phyloP scores from a whole-genome alignment of 306 rosid genomes.

The Hippophae tibetana region DNA sequence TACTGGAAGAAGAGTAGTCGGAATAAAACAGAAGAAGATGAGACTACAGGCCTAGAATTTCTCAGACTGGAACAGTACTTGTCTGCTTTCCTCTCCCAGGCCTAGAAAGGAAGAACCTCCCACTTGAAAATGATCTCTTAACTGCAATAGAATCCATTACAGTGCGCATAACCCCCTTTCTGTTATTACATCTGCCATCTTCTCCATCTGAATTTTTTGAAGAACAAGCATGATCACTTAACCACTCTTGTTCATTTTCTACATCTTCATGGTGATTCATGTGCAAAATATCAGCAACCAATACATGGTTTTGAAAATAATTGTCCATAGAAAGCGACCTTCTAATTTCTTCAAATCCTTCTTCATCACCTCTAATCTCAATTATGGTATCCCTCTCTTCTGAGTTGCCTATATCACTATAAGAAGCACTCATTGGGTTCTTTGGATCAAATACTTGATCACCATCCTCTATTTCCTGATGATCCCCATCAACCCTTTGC shows the following conservation, averaged over 20 bases:
- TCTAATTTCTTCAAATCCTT: conserved; percentile 33
- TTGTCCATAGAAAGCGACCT: conserved; percentile 86
- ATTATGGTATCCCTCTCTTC: conserved; percentile 50
- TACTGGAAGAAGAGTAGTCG: not conserved
- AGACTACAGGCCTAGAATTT: not conserved
- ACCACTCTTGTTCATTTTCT: conserved; percentile 16
- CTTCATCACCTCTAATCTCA: conserved; percentile 58
- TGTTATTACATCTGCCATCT: conserved; percentile 31
- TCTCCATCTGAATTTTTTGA: conserved; percentile 49
- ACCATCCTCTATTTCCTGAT: conserved; percentile 10
- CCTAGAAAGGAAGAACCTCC: conserved; percentile 51
- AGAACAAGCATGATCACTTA: conserved; percentile 26
- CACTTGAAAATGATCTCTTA: conserved; percentile 89
- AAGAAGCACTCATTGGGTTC: conserved; percentile 35
- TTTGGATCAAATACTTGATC: conserved; percentile 23
- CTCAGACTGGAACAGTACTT: conserved; percentile 34
- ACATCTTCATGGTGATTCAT: conserved; percentile 31
- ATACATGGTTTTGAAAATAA: conserved; percentile 26
- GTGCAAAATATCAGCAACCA: conserved; percentile 39
- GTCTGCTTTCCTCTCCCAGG: conserved; percentile 51
- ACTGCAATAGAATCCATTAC: conserved; percentile 60
- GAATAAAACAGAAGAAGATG: not conserved
- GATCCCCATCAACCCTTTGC: conserved; percentile 22
- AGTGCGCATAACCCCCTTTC: conserved; percentile 42
- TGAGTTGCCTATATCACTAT: conserved; percentile 50